These are phyloP conservation scores for Geranium incanum DNA, from an alignment of 441 rosid species.

Conservation along the genomic window DNA sequence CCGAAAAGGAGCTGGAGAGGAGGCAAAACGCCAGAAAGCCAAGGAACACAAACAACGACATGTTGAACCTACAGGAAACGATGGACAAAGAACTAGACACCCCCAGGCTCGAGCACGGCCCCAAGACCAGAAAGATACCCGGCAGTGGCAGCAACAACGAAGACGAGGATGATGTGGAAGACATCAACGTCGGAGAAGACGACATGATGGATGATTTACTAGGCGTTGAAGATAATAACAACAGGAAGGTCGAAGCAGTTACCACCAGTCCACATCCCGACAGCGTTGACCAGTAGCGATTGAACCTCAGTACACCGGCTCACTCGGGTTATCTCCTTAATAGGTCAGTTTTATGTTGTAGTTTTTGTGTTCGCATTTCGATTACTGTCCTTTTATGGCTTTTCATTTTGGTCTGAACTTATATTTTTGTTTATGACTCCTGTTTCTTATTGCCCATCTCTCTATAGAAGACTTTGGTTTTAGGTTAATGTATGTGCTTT, in stretches of 20 bases:
- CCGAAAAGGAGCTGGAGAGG: slow-evolving; percentile 83
- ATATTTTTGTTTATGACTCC: neutral
- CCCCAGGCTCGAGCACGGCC: slow-evolving; percentile 93
- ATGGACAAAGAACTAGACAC: slow-evolving; percentile 92
- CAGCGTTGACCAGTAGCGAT: slow-evolving; percentile 20
- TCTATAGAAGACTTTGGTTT: neutral
- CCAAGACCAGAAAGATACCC: slow-evolving; percentile 75
- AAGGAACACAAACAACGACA: slow-evolving; percentile 50
- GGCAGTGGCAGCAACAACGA: slow-evolving; percentile 52
- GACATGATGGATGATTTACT: slow-evolving; percentile 83
- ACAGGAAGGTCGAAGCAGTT: slow-evolving; percentile 39
- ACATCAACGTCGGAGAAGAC: slow-evolving; percentile 76
- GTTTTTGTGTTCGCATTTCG: neutral
- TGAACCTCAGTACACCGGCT: neutral
- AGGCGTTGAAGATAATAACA: slow-evolving; percentile 50
- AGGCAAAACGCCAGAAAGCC: slow-evolving; percentile 83
- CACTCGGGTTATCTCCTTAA: neutral
- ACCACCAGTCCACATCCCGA: slow-evolving; percentile 29
- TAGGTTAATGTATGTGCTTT: neutral
- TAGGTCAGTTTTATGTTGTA: slow-evolving; percentile 7
- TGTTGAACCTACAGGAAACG: slow-evolving; percentile 70
- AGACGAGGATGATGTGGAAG: slow-evolving; percentile 84
- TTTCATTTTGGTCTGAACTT: neutral
- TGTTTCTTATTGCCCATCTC: neutral
- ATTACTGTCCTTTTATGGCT: neutral